These are phyloP conservation scores for Volvox carteri DNA, from an alignment of 163 green algal species.

Conservation along the genomic window DNA sequence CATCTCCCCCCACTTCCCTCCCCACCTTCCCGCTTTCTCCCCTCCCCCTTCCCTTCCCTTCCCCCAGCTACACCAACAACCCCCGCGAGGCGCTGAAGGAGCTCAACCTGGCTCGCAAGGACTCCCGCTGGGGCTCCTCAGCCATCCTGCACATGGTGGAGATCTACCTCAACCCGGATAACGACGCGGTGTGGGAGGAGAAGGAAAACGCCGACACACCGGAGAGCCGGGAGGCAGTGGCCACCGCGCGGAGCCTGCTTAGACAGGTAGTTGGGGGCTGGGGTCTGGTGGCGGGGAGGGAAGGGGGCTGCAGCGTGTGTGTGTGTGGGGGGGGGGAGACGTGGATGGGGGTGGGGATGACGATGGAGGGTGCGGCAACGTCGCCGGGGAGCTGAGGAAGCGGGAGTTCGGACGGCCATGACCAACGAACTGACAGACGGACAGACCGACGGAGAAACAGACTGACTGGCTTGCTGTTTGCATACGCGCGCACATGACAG, in stretches of 20 bases:
- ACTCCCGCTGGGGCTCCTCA: slow-evolving; percentile 74
- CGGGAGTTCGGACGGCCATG: too few relatives aligned
- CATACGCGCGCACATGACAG: too few relatives aligned
- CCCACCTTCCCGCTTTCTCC: background rate
- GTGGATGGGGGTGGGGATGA: background rate
- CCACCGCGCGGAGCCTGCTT: slow-evolving; percentile 66
- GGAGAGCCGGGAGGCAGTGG: slow-evolving; percentile 62
- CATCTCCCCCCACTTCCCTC: too few relatives aligned
- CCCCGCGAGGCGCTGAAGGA: slow-evolving; percentile 72
- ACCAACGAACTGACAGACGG: too few relatives aligned
- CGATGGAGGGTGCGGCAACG: background rate
- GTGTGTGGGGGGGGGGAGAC: background rate
- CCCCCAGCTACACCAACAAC: slow-evolving; percentile 71
- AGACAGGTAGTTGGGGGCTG: slow-evolving; percentile 60
- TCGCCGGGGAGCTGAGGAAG: too few relatives aligned
- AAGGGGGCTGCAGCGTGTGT: background rate
- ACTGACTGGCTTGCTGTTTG: too few relatives aligned
- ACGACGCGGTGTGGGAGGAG: slow-evolving; percentile 79
- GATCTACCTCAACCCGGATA: slow-evolving; percentile 87
- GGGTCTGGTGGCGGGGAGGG: background rate
- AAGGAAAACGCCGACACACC: slow-evolving; percentile 68
- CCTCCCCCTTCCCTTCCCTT: too few relatives aligned
- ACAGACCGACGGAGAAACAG: too few relatives aligned
- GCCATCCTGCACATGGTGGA: slow-evolving; percentile 86
- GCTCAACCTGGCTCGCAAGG: slow-evolving; percentile 78